Base-by-base conservation (phyloP, 2,329 filamentous ascomycete genomes). In the Nemania sp. region DNA sequence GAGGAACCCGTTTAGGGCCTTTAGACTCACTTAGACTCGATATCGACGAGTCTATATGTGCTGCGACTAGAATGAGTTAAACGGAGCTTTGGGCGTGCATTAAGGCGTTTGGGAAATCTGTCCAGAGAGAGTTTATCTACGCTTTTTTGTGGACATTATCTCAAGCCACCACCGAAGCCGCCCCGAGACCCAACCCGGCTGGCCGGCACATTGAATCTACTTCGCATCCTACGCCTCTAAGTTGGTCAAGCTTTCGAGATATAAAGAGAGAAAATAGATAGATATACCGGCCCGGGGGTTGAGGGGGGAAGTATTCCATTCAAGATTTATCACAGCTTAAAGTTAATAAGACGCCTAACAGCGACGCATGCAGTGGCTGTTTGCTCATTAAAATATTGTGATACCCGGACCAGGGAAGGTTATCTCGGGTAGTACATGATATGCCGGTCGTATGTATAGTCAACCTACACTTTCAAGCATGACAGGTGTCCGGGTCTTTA, bases 81-180 rank as follows among this genome's bases (percentile, higher is more conserved):
- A 45, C 5, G 20, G 41, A 45, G 41, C 41, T 18, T 45, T 45
- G 5, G n/a, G 41, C 18, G 18, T 45, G 18, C n/a, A 20, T n/a
- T 20, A 45, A n/a, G 41, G 18, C 41, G 32, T 20, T 45, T 8
- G 20, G 41, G 18, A 7, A 45, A 45, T 45, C 41, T 45, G n/a
- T 18, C 41, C 18, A n/a, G 41, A 45, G 41, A 45, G 41, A 45
- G 41, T 45, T 45, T 45, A 45, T 45, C 41, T 45, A 6, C 5
- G 11, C 38, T 4, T n/a, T 45, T 45, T 45, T 45, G 41, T 45
- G 41, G 41, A 45, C 41, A n/a, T 2, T 20, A 45, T 45, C 41
- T 45, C 41, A 45, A 45, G 41, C 41, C 41, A 45, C 41, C 41
- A 20, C 41, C 41, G 41, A 45, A n/a, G 41, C 41, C 41, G 41